Evolutionary conservation across 129 eudicot genomes (phyloP), one percentile per base, ranked within the genome.

Genomic region (Oenanthe sinensis): DNA sequence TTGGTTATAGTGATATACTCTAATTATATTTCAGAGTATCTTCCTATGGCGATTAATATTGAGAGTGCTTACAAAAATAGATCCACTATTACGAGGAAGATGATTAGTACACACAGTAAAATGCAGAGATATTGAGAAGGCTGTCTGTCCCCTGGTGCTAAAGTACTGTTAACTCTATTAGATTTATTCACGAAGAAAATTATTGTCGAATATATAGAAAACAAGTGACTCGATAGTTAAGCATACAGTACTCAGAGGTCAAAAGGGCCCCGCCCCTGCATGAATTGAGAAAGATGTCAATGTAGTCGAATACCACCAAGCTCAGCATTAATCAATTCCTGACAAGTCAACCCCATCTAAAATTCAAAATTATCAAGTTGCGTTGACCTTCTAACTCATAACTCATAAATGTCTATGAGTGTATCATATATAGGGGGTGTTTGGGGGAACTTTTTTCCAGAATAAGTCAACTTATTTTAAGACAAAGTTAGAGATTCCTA

Each of bases 301-400:
- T 58, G 67, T 58, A 58, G 67, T n/a, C 67, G 67, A 58, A n/a
- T 58, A 58, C 67, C 33, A 58, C 67, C 67, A 58, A 58, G 67
- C 67, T 15, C 67, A 8, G n/a, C 67, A n/a, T n/a, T n/a, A 58
- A 58, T 58, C 33, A 58, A n/a, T 58, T 54, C 63, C 67, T 58
- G 67, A 58, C 33, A n/a, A 58, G 67, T 58, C 67, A 58, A 58
- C 33, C 33, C 33, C 67, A 55, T 58, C 5, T 22, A 58, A n/a
- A 58, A n/a, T 58, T 33, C 67, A 58, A 58, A 58, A 22, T n/a
- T 26, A 58, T 58, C 4, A n/a, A 58, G 67, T n/a, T n/a, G 30
- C 67, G 15, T 58, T 58, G 67, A 58, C 67, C 33, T 20, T 54
- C 63, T n/a, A n/a, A 58, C 67, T 58, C 67, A 58, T 7, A n/a